Evolutionary conservation across 768 basidiomycete species (phyloP).

Genomic region (Daedaleopsis nitida): DNA sequence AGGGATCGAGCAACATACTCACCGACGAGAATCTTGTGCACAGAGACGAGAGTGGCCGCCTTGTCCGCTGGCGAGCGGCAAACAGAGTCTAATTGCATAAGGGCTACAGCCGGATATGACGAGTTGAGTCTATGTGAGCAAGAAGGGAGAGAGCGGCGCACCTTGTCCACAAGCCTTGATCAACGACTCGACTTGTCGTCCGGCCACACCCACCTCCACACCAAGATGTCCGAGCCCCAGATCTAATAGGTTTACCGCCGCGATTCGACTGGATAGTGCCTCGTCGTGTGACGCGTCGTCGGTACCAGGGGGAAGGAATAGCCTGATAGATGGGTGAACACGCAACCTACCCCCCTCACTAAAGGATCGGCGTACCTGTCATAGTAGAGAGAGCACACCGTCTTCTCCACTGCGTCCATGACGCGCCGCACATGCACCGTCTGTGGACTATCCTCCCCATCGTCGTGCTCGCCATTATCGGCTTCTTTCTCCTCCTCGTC

Average conservation of each 20-base stretch:
- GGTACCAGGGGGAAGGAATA: conserved; percentile 76
- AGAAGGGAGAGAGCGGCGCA: conserved; percentile 38
- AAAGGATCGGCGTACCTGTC: conserved; percentile 59
- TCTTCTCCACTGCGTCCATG: conserved; percentile 73
- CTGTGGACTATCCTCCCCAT: conserved; percentile 41
- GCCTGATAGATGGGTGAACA: conserved; percentile 38
- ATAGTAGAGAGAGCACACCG: conserved; percentile 76
- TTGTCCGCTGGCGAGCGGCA: conserved; percentile 75
- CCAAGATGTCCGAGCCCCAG: conserved; percentile 88
- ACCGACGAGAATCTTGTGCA: conserved; percentile 89
- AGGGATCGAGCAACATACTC: conserved; percentile 27
- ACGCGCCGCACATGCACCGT: conserved; percentile 51
- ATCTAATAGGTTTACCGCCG: conserved; percentile 90
- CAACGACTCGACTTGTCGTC: conserved; percentile 58
- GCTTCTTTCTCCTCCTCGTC: conserved; percentile 14
- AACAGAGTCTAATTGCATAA: conserved; percentile 51
- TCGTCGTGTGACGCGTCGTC: conserved; percentile 89
- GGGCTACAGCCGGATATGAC: conserved; percentile 37
- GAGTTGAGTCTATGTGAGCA: neutral
- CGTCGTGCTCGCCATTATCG: conserved; percentile 26
- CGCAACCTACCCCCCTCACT: neutral
- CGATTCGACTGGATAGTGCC: conserved; percentile 84
- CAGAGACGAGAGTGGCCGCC: conserved; percentile 74
- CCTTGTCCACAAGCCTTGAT: conserved; percentile 78
- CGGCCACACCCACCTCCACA: conserved; percentile 63